Evolutionary conservation across 1,284 basidiomycete species (phyloP).

Genomic region (Cryptococcus sp.): DNA sequence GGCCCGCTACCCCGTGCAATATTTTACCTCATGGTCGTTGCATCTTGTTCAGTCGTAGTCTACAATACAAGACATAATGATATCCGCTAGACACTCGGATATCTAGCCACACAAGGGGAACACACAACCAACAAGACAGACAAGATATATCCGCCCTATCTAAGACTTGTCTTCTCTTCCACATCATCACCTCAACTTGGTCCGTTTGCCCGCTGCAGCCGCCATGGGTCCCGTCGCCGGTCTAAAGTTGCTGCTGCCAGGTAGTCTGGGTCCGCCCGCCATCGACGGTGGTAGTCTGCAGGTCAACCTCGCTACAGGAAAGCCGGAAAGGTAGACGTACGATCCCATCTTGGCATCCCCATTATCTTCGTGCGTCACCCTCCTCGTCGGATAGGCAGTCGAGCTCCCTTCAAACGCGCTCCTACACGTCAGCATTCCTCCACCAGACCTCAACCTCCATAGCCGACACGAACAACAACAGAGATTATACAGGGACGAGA

Average conservation of each 20-base stretch:
- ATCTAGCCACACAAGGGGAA: too few relatives aligned
- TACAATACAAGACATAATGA: too few relatives aligned
- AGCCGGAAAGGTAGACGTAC: conserved; percentile 21
- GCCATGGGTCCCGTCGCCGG: conserved; percentile 17
- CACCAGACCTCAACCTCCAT: neutral
- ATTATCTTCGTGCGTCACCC: conserved; percentile 53
- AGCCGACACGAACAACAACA: neutral
- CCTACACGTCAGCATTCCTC: conserved; percentile 12
- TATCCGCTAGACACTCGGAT: too few relatives aligned
- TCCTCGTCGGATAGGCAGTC: conserved; percentile 48
- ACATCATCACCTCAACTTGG: conserved; percentile 22
- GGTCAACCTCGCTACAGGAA: neutral
- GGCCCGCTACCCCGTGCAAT: too few relatives aligned
- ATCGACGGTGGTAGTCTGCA: conserved; percentile 39
- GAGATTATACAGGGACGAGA: neutral
- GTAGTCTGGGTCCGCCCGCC: conserved; percentile 27
- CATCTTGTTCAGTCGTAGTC: too few relatives aligned
- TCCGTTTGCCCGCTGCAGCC: conserved; percentile 19
- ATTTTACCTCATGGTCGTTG: too few relatives aligned
- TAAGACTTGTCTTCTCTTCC: too few relatives aligned
- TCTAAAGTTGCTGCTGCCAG: conserved; percentile 40
- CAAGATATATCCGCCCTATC: too few relatives aligned
- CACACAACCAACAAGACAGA: too few relatives aligned
- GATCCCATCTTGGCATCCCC: conserved; percentile 49
- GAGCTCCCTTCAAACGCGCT: conserved; percentile 44